phyloP scores from a whole-genome alignment of 805 yeast genomes.

The Candida silvicultrix region DNA sequence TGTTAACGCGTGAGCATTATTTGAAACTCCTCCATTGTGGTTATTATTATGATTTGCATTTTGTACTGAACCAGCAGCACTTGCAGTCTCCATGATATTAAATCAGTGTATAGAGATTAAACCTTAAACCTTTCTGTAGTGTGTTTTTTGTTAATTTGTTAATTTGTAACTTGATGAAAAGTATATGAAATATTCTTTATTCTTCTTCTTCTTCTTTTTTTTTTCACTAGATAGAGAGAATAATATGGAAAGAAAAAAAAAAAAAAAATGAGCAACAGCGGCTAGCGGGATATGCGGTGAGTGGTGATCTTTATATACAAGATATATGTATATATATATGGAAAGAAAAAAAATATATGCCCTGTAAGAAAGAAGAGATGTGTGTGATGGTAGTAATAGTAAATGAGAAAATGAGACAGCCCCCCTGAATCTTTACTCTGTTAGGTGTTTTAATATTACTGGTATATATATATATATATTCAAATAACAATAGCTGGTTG shows the following conservation, averaged over 20 bases:
- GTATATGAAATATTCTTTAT: background rate
- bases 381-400: background rate
- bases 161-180: background rate
- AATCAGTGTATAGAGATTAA: too few species aligned
- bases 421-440: background rate
- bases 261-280: background rate
- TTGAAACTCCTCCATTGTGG: too few species aligned
- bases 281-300: background rate
- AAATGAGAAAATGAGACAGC: background rate
- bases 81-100: background rate
- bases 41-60: background rate
- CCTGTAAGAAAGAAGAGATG: background rate
- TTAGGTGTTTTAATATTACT: background rate
- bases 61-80: background rate
- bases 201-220: too few species aligned
- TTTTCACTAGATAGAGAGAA: too few species aligned
- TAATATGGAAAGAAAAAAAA: too few species aligned
- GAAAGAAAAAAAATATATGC: too few species aligned
- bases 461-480: too few species aligned
- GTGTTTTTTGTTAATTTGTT: too few species aligned
- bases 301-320: background rate
- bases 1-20: conserved; percentile 1
- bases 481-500: too few species aligned
- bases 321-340: too few species aligned
- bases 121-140: too few species aligned